These are phyloP conservation scores for Saccharum officinarum DNA, from an alignment of 176 grass and related monocot genomes.

Conservation along the genomic window DNA sequence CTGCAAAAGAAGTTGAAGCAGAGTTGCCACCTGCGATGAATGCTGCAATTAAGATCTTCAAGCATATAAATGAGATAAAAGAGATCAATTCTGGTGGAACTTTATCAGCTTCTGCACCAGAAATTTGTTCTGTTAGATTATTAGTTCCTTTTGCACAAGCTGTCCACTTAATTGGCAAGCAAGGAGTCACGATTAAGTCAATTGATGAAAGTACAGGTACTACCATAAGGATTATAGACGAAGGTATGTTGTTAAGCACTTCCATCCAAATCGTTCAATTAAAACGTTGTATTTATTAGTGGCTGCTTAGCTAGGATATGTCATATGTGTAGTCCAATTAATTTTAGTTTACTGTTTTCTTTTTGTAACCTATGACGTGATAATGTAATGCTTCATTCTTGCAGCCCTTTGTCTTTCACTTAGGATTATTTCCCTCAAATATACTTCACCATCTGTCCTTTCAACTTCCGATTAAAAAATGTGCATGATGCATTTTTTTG, in stretches of 20 bases:
- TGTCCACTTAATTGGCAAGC: conserved; percentile 74
- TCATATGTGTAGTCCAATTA: neutral
- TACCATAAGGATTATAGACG: conserved; percentile 48
- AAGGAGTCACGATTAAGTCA: conserved; percentile 61
- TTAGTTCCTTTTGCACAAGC: conserved; percentile 66
- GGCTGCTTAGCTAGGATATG: neutral
- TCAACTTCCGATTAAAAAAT: neutral
- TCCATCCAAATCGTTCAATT: neutral
- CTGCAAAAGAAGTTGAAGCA: no score
- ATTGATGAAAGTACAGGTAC: conserved; percentile 61
- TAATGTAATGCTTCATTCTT: neutral
- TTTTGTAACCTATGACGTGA: neutral
- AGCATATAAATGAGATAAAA: conserved; percentile 52
- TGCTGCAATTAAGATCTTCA: conserved; percentile 78
- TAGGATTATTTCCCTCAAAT: neutral
- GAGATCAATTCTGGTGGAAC: conserved; percentile 37
- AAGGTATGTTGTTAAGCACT: conserved; percentile 39
- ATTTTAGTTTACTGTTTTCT: neutral
- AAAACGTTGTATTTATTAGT: neutral
- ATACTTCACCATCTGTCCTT: neutral
- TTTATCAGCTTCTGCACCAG: conserved; percentile 29
- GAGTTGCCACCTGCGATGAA: conserved; percentile 47
- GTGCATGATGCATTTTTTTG: neutral
- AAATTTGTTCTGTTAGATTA: conserved; percentile 56
- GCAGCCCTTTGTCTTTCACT: neutral